Conservation (phyloP, 2,329 filamentous ascomycete species). For the Aaosphaeria arxii region DNA sequence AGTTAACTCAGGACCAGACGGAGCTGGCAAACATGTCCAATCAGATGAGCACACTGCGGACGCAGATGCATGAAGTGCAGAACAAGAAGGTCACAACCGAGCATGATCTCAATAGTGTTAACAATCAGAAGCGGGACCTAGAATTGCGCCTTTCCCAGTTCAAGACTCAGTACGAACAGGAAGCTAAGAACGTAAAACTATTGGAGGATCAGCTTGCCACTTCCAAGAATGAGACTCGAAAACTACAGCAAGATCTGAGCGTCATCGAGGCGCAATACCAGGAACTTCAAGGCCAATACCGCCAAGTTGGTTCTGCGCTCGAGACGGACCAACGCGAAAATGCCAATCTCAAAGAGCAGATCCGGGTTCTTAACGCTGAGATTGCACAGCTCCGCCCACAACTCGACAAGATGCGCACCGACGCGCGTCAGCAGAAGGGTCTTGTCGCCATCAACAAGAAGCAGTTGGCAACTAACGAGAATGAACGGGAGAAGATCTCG, state of each 20-base stretch:
- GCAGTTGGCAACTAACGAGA: slow-evolving; percentile 85
- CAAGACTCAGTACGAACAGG: slow-evolving; percentile 85
- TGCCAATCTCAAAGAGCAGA: slow-evolving; percentile 77
- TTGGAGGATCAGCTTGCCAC: slow-evolving; percentile 78
- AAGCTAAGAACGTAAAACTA: slow-evolving; percentile 79
- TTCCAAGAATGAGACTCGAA: slow-evolving; percentile 77
- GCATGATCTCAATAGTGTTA: slow-evolving; percentile 76
- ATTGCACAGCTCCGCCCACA: slow-evolving; percentile 82
- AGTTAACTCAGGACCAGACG: slow-evolving; percentile 81
- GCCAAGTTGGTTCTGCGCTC: slow-evolving; percentile 69
- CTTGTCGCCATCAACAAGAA: slow-evolving; percentile 98
- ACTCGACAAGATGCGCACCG: slow-evolving; percentile 88
- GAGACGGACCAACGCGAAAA: slow-evolving; percentile 91
- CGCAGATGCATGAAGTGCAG: slow-evolving; percentile 92
- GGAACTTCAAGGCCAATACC: slow-evolving; percentile 80
- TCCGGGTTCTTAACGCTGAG: slow-evolving; percentile 77
- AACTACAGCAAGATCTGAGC: slow-evolving; percentile 79
- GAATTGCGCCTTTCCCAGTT: slow-evolving; percentile 85
- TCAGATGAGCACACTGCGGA: slow-evolving; percentile 85
- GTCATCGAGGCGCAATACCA: slow-evolving; percentile 77
- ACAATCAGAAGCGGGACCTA: slow-evolving; percentile 86
- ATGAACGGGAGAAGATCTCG: slow-evolving; percentile 84
- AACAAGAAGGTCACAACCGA: slow-evolving; percentile 75
- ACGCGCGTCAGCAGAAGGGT: slow-evolving; percentile 92
- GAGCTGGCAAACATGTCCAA: slow-evolving; percentile 96